These are phyloP conservation scores for Elsinoe australis DNA, from an alignment of 2,329 filamentous ascomycete genomes.

Conservation along the genomic window DNA sequence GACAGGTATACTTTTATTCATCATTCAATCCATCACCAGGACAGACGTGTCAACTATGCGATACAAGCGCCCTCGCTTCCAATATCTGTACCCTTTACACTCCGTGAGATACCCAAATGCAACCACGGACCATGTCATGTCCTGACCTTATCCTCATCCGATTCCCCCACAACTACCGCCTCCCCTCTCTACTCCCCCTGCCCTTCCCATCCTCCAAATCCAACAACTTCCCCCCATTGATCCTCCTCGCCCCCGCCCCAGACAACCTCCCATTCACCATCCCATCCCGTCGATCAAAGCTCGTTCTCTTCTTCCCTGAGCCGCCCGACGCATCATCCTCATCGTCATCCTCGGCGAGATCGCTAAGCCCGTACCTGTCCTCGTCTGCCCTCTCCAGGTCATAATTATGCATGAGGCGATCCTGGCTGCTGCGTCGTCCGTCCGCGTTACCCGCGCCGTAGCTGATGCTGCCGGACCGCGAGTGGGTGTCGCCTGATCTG, in stretches of 20 bases:
- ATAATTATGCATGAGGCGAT: conserved; percentile 71
- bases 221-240: conserved; percentile 6
- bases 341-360: conserved; percentile 70
- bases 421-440: conserved; percentile 52
- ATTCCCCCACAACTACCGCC: no score
- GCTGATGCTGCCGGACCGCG: conserved; percentile 53
- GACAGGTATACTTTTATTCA: not conserved
- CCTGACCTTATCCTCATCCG: no score
- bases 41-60: not conserved
- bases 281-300: conserved; percentile 24
- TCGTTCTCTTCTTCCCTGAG: conserved; percentile 27
- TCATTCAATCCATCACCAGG: conserved; percentile 11
- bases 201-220: conserved; percentile 11
- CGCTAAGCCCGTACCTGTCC: conserved; percentile 59
- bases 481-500: conserved; percentile 50
- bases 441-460: conserved; percentile 27
- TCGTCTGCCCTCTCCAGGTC: conserved; percentile 64
- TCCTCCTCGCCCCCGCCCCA: conserved; percentile 11
- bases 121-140: no score
- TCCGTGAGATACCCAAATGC: not conserved
- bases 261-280: conserved; percentile 3
- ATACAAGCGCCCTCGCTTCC: conserved; percentile 11
- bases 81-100: not conserved
- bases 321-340: conserved; percentile 38
- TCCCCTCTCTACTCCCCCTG: no score